Conservation (phyloP, 2,329 filamentous ascomycete genomes). For the Orbilia oligospora region DNA sequence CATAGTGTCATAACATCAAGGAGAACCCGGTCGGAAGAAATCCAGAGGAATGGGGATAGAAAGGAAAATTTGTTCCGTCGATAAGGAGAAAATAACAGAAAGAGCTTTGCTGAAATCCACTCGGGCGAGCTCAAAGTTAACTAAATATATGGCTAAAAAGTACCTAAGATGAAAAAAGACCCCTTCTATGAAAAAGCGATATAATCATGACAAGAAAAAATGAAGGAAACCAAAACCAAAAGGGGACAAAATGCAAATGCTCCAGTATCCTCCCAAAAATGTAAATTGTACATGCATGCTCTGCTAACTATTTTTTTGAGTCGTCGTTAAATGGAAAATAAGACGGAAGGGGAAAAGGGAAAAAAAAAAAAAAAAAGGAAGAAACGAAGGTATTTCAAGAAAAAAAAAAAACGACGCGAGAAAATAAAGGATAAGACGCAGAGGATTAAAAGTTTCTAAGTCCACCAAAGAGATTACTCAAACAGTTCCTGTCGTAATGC, state of each 20-base stretch:
- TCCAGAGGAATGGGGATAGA: background rate
- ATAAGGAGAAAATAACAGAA: conserved; percentile 19
- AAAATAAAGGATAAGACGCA: conserved; percentile 1
- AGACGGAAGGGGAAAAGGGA: no score
- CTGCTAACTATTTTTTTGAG: conserved; percentile 16
- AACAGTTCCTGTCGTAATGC: conserved; percentile 8
- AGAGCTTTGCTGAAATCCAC: conserved; percentile 38
- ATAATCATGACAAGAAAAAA: conserved; percentile 27
- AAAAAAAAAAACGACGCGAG: conserved; percentile 5
- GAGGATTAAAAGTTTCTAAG: conserved; percentile 28
- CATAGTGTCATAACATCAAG: background rate
- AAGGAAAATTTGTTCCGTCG: conserved; percentile 3
- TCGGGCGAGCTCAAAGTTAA: conserved; percentile 12
- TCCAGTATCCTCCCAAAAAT: conserved; percentile 36
- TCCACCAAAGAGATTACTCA: conserved; percentile 19
- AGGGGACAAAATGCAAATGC: conserved; percentile 53
- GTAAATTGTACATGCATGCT: conserved; percentile 48
- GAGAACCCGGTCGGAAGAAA: background rate
- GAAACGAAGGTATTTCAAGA: conserved; percentile 21
- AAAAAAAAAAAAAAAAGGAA: conserved; percentile 2
- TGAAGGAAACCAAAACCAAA: conserved; percentile 33
- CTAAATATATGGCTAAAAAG: conserved; percentile 27
- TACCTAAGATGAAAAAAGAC: conserved; percentile 26
- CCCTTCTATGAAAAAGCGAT: conserved; percentile 46
- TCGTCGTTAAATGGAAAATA: conserved; percentile 28